Evolutionary conservation across 2,329 filamentous ascomycete species (phyloP), one percentile per base, ranked within the genome.

Genomic region (Monilinia aucupariae): DNA sequence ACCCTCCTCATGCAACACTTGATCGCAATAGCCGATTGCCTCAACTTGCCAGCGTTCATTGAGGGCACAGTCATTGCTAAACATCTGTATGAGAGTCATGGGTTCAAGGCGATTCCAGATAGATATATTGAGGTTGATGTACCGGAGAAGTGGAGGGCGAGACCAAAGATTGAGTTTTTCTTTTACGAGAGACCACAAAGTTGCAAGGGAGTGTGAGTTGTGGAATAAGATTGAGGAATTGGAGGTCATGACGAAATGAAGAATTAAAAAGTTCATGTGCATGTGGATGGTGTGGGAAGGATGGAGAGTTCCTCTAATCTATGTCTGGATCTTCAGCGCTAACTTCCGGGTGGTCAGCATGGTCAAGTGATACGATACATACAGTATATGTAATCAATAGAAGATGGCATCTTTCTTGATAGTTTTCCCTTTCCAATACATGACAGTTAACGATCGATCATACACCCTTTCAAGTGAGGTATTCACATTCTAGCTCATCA

Each of bases 1-100:
- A 71, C 70, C 41, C 68, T 75, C 43, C 68, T 78, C 34, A 70
- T 77, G 37, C 67, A 72, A 27, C 78, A 75, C 73, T 76, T 77
- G 8, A 73, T 72, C 1, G 63, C 71, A 9, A 69, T 75, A n/a
- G 75, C 67, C 34, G 66, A 68, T 43, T 41, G 41, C 1, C 47
- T 64, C 22, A 61, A 61, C 1, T 13, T 64, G n/a, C 59, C 61
- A 20, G 56, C 54, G 12, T 64, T 61, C 56, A 62, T 68, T 10
- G 66, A 61, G n/a, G 59, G 63, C 4, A 66, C 66, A 2, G 22
- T 27, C 0, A 49, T 60, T 55, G 67, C 45, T 13, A 70, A 61
- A 53, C 50, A 45, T 3, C 50, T 69, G 37, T 69, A 69, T 61
- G 68, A 68, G 58, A 62, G 49, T n/a, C 60, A 64, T 60, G 68